phyloP scores from a whole-genome alignment of 1,284 basidiomycete species.

The Cutaneotrichosporon mucoides region DNA sequence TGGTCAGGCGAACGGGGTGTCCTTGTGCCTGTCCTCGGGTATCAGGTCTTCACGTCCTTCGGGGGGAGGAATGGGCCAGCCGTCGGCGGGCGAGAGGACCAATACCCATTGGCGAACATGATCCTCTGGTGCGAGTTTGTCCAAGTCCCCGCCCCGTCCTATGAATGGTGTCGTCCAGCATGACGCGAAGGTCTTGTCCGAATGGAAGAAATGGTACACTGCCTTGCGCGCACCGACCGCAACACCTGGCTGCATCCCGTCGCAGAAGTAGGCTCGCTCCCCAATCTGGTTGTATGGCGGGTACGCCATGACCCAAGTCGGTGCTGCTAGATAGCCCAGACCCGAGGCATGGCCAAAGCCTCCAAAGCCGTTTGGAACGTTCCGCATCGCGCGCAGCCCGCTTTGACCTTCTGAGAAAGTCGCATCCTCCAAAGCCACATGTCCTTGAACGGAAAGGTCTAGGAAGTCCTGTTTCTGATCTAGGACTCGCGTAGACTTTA shows the following conservation, averaged over 20 bases:
- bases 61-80: not conserved
- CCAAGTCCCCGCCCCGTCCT: not conserved
- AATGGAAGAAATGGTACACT: not conserved
- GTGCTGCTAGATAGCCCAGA: not conserved
- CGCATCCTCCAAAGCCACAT: not conserved
- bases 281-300: too few relatives aligned
- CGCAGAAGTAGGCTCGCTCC: too few relatives aligned
- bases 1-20: not conserved
- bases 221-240: not conserved
- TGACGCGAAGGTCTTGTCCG: not conserved
- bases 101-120: not conserved
- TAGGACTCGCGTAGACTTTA: not conserved
- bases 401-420: not conserved
- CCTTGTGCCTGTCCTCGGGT: not conserved
- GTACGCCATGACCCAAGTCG: not conserved
- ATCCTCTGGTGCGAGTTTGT: not conserved
- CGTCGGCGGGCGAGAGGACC: not conserved
- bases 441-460: not conserved
- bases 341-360: not conserved
- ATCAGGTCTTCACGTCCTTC: not conserved
- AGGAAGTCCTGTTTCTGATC: not conserved
- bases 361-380: not conserved
- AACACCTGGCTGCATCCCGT: too few relatives aligned
- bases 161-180: not conserved
- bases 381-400: not conserved